A percentile compares a stretch with the other conserved stretches of the same genome.
These are phyloP conservation scores for Crithidia acanthocephali DNA, from an alignment of 208 protist species.

Conservation along the genomic window DNA sequence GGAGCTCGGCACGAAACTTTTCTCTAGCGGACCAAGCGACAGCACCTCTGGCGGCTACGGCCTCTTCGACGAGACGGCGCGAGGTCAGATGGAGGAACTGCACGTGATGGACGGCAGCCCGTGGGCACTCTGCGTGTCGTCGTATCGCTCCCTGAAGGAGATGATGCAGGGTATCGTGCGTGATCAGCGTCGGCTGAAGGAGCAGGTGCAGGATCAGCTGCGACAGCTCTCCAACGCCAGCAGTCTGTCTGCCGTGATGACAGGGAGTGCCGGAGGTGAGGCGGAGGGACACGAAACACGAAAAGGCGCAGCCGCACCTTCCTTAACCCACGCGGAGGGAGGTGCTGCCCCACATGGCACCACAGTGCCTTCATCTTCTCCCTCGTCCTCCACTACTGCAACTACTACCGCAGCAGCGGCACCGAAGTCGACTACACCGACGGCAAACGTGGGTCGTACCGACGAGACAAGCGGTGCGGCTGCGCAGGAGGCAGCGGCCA, in stretches of 20 bases:
- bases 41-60: slow-evolving; percentile 25
- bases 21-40: slow-evolving; percentile 37
- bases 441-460: no score
- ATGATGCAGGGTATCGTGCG: slow-evolving; percentile 65
- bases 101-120: slow-evolving; percentile 89
- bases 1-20: slow-evolving; percentile 71
- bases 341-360: not conserved
- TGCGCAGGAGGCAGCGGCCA: not conserved
- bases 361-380: not conserved
- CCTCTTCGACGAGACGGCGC: slow-evolving; percentile 54
- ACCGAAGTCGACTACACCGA: not conserved
- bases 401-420: not conserved
- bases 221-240: slow-evolving; percentile 33
- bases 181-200: slow-evolving; percentile 65
- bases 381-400: not conserved
- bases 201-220: slow-evolving; percentile 63
- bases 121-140: slow-evolving; percentile 74
- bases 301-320: not conserved
- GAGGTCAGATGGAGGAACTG: slow-evolving; percentile 83
- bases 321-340: not conserved
- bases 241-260: slow-evolving; percentile 31
- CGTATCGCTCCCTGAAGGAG: slow-evolving; percentile 81
- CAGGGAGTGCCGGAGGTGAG: not conserved
- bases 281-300: slow-evolving; percentile 1
- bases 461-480: not conserved